Base-by-base conservation (phyloP, 352 stramenopile genomes). In the Pythium aquatile region DNA sequence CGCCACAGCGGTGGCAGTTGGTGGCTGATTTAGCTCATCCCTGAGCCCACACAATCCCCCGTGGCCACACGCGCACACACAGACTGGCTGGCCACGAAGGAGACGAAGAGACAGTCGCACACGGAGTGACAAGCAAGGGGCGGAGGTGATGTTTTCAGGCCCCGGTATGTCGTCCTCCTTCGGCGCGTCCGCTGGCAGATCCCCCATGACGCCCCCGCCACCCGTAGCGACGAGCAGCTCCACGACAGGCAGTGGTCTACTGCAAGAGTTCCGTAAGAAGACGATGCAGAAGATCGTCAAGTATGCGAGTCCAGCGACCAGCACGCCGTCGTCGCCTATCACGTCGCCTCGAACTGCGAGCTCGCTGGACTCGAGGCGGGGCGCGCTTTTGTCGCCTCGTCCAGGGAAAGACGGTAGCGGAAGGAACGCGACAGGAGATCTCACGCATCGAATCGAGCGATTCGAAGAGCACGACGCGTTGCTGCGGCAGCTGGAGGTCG, bases 211-310 rank as follows among this genome's bases (percentile, higher is more conserved):
- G 8, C 55, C 63, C 16, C 56, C 55, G 29, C 55, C 55, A 20
- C 55, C 58, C 10, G 14, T 29, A 6, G 8, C 33, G 9, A 48
- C 37, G 32, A 35, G 37, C n/a, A 52, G n/a, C 30, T 28, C 33
- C 7, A 32, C 32, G 4, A 17, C 26, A 5, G 42, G 53, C 28
- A 63, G 67, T 13, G 73, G 73, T 0, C 54, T 92, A 55, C 55
- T 92, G 30, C 81, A 86, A n/a, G 83, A 77, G 2, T 72, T 91
- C 60, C 60, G 78, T 10, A 78, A 72, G 63, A 88, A 85, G 68
- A 90, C 61, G 5, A 61, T 67, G 52, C 53, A 56, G 30, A 67
- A 61, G 53, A 67, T 92, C 51, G 70, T 72, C 13, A 79, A 81
- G 35, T 84, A 81, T 48, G 61, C 61, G 3, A 56, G 56, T 14